These are phyloP conservation scores for Melocanna baccifera DNA, from an alignment of 176 grass and related monocot species.

Conservation along the genomic window DNA sequence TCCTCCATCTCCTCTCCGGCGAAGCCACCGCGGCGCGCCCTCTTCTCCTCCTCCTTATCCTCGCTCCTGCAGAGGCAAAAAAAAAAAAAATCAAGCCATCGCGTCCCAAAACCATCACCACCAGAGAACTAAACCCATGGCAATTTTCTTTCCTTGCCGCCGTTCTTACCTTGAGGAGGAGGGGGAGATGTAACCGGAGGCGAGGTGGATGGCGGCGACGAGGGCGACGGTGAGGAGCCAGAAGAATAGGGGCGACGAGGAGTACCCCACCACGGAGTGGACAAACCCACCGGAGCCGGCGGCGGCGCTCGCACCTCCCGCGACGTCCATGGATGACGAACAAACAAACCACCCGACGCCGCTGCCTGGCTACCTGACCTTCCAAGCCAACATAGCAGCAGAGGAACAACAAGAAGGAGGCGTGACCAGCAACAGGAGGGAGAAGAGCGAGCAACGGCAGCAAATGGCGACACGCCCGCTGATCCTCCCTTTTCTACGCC, in stretches of 20 bases:
- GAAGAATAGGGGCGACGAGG: conserved; percentile 31
- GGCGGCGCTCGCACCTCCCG: background rate
- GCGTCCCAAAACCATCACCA: background rate
- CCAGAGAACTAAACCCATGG: background rate
- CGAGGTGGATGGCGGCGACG: conserved; percentile 48
- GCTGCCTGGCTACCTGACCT: background rate
- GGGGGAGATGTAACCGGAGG: background rate
- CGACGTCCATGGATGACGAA: conserved; percentile 30
- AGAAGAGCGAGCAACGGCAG: background rate
- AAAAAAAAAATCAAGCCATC: background rate
- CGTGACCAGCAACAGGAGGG: background rate
- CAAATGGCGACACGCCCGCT: background rate
- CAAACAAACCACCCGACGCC: background rate
- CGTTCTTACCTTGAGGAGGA: conserved; percentile 32
- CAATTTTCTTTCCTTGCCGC: background rate
- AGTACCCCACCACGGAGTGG: conserved; percentile 14
- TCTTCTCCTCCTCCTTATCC: background rate
- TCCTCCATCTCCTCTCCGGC: background rate
- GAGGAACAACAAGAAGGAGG: background rate
- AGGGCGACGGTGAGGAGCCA: conserved; percentile 54
- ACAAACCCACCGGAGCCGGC: conserved; percentile 12
- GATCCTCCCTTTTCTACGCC: conserved; percentile 23
- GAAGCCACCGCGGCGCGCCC: background rate
- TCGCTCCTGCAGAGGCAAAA: background rate
- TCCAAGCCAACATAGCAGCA: background rate